Conservation (phyloP, 2,329 filamentous ascomycete genomes). For the Colletotrichum endophyticum region DNA sequence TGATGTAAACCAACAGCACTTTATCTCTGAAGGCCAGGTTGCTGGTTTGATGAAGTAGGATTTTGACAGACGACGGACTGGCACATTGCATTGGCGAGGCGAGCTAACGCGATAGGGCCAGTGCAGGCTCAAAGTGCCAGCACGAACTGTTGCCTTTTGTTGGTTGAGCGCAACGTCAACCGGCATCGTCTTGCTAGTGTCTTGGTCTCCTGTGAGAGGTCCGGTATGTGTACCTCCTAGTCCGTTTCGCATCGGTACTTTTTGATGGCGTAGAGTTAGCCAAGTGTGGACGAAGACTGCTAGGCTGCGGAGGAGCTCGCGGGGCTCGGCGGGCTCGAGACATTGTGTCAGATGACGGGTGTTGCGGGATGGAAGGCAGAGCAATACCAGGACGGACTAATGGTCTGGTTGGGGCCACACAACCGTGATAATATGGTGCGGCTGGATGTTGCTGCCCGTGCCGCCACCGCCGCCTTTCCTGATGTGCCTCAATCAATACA, state of each 20-base stretch:
- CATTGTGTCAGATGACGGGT: not conserved
- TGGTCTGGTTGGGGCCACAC: constrained; percentile 5
- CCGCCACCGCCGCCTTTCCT: not conserved
- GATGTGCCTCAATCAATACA: not conserved
- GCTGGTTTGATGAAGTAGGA: constrained; percentile 1
- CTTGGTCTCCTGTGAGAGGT: not conserved
- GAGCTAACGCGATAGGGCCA: not conserved
- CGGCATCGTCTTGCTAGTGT: not conserved
- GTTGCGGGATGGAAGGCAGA: not conserved
- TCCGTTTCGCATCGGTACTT: not conserved
- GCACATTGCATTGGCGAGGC: not conserved
- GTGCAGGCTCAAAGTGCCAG: not conserved
- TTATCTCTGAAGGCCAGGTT: not conserved
- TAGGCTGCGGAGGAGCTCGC: not conserved
- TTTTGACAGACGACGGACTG: not conserved
- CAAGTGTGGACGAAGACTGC: not conserved
- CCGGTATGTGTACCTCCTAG: not conserved
- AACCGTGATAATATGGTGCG: not conserved
- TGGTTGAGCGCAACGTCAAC: constrained; percentile 3
- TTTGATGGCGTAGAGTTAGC: not conserved
- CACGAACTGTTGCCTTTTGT: not conserved
- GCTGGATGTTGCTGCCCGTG: not conserved
- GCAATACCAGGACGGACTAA: constrained; percentile 9
- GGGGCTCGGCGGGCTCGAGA: not conserved
- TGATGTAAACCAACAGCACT: not conserved